Conservation (phyloP, 169 alveolate species). For the Cryptosporidium baileyi region DNA sequence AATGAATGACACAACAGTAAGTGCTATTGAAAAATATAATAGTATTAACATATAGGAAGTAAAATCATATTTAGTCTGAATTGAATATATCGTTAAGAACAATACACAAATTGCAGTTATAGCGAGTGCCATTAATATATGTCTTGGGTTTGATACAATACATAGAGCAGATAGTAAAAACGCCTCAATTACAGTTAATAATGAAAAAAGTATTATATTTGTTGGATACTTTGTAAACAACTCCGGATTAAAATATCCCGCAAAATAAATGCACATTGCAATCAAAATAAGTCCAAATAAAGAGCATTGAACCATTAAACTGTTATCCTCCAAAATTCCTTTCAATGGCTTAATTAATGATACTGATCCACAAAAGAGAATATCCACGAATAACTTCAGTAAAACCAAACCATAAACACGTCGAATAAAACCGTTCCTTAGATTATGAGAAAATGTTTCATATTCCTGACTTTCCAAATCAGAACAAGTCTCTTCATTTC, state of each 20-base stretch:
- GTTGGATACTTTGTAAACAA: neutral
- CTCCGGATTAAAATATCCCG: neutral
- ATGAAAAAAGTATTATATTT: neutral
- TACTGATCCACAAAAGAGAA: too few species aligned
- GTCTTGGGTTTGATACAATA: neutral
- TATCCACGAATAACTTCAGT: neutral
- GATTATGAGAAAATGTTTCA: neutral
- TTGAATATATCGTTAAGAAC: constrained; percentile 11
- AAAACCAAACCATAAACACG: constrained; percentile 33
- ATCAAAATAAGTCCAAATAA: neutral
- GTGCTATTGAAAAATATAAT: constrained; percentile 2
- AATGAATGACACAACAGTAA: neutral
- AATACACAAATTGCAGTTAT: constrained; percentile 20
- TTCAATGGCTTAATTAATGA: too few species aligned
- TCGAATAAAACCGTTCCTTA: constrained; percentile 50
- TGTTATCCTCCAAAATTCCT: too few species aligned
- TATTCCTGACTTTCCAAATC: constrained; percentile 45
- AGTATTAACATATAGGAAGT: constrained; percentile 15
- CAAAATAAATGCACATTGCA: neutral
- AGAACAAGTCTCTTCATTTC: neutral
- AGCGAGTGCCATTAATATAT: constrained; percentile 6
- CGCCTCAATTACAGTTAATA: constrained; percentile 16
- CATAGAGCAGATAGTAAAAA: neutral
- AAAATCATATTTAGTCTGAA: constrained; percentile 62
- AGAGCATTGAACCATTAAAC: too few species aligned